Base-by-base conservation (phyloP, 805 yeast species). In the Blastobotrys robertii region DNA sequence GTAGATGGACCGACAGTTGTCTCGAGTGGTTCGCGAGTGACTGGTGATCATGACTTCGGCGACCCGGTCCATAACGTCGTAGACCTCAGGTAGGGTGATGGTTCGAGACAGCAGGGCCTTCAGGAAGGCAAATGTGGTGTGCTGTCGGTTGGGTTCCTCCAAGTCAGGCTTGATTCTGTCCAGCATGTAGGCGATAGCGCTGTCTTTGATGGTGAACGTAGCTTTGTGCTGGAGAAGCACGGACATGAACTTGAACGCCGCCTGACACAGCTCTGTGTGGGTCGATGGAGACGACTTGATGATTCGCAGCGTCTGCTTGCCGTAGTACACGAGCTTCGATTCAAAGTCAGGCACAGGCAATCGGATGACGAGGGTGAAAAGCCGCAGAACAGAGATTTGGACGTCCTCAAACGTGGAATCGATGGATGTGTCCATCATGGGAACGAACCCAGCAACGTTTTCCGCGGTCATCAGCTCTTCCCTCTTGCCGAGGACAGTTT, bases 1-100 rank as follows among this genome's bases (percentile, higher is more conserved):
- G 58, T 78, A 92, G 1, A 83, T 77, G 50, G 84, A 75, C 62
- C 97, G 74, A 7, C 97, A 77, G 61, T 83, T 79, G 53, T 82
- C 88, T 45, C 97, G 72, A 42, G 86, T 84, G 55, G 81, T 86
- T 40, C 75, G 75, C 2, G 90, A 71, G 45, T 86, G 95, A 61
- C 84, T 85, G 1, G 95, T 88, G 22, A 92, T 80, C 95, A 92
- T 83, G 19, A 86, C 81, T 45, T 78, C 75, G 8, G 92, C 73
- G 3, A 90, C 80, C 39, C 71, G 72, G 45, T 84, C 94, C 81
- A 90, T 79, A 1, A 82, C 74, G 52, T 88, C 97, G 57, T 92
- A 92, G 1, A 92, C 73, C 57, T 92, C 97, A 0, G 97, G 87
- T 14, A 87, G 65, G 74, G 81, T 68, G 13, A 84, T 67, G 52